Base-by-base conservation (phyloP, 169 alveolate genomes). In the Plasmodium fragile region DNA sequence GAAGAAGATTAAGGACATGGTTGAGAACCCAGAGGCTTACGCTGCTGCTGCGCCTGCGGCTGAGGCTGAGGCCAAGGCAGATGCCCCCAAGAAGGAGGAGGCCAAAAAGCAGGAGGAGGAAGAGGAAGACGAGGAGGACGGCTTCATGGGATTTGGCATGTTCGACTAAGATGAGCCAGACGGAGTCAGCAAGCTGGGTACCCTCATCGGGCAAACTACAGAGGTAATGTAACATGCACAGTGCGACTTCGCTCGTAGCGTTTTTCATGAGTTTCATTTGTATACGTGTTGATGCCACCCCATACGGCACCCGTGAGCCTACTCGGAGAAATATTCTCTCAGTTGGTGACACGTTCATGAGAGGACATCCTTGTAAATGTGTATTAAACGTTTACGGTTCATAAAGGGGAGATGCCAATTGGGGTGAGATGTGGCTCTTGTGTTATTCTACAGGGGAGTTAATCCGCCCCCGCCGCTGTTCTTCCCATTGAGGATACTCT, bases 41-140 rank as follows among this genome's bases (percentile, higher is more conserved):
- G 98, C 97, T 65, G 97, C 97, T n/a, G 96, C 98, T 13, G 95
- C 98, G 18, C 97, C 98, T 13, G 96, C 98, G 18, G 94, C 96
- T 28, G 95, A 98, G 18, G 94, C 96, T 28, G 95, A 98, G 2
- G 92, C 96, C 25, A 93, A 97, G 28, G 59, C n/a, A 32, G 83
- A 90, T 25, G 92, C 41, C 18, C 73, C 90, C 2, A 80, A 90
- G 75, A 96, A 97, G 30, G 96, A 96, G 36, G 96, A 92, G 59
- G 97, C 95, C 6, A 85, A 96, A 59, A 98, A 96, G 28, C 96
- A 95, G 77, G 98, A 92, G 55, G 98, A 95, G 85, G 98, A 96
- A 53, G 99, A 96, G 75, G 99, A 98, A 92, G 99, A 99, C 82
- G 99, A 98, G 81, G 99, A 98, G 70, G 99, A 98, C 93, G 98